Base-by-base conservation (phyloP, 1,284 basidiomycete species). In the Pseudozyma tsukubaensis region DNA sequence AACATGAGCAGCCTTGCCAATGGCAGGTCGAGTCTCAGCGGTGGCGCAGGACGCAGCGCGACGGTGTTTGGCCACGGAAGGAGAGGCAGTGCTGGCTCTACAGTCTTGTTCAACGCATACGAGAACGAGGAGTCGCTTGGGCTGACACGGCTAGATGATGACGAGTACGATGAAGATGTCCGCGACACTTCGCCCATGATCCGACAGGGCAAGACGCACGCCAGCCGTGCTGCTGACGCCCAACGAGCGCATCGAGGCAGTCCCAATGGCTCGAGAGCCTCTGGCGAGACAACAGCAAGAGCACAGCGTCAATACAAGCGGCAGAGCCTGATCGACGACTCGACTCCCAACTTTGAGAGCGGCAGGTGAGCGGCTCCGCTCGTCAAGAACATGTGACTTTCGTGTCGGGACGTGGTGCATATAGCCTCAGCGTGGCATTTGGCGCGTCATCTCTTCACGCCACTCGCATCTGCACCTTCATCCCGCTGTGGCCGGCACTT, bases 101-200 rank as follows among this genome's bases (percentile, higher is more conserved):
- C 65, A 13, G 78, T 81, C 16, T 67, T 81, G 32, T 81, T 81
- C 72, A 77, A 70, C 36, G 76, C 78, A 5, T 78, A 80, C 54
- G 78, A 81, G 51, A 67, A 71, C 49, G 73, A 81, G 47, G 78
- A 79, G 67, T 63, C 69, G n/a, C 53, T 80, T 9, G 77, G 74
- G 5, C 48, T 81, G n/a, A 60, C 76, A 35, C 78, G 71, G 45
- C 68, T 81, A 1, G 77, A 80, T 36, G 79, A 78, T 62, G 66
- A 72, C 42, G 70, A 70, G 45, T 72, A 77, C 35, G 76, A 78
- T 34, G 64, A 66, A 9, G 65, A 68, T 35, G 18, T 56, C 16
- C 55, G 50, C 29, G 67, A 70, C n/a, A 64, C 64, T 7, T 70
- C 63, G 40, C 67, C 72, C 35, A 71, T 70, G 67, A 48, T 71